Evolutionary conservation across 1,284 basidiomycete genomes (phyloP), one percentile per base, ranked within the genome.

Genomic region (Ceratobasidium sp.): DNA sequence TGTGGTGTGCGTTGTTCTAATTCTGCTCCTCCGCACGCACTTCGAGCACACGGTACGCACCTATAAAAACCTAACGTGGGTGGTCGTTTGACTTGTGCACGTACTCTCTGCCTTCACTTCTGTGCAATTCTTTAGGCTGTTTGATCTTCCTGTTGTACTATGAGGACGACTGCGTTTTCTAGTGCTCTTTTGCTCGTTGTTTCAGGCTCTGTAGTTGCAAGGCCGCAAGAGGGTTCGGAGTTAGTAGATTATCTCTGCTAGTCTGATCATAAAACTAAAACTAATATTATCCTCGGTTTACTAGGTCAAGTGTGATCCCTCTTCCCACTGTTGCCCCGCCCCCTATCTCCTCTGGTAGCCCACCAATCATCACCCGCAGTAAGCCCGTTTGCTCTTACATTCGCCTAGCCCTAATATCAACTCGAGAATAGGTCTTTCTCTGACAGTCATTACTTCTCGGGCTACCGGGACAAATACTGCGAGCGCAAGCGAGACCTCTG

Each of bases 151-250:
- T 41, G 36, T 41, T 5, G 4, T 41, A 48, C 17, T 27, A 72
- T 72, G 69, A 72, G 60, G 57, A 24, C 47, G 14, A 27, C 56
- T 22, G 47, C 45, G 31, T 57, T 60, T 11, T 60, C 67, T 33
- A 60, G 54, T 45, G 47, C 29, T 31, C 56, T 72, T n/a, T 24
- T 72, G 56, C 69, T 72, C 41, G 57, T 51, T 47, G 53, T 44
- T n/a, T 50, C 69, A 17, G 69, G 69, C 27, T 15, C 47, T 48
- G 66, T 41, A 19, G 56, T 29, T 50, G 69, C 56, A 41, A 24
- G 56, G 41, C 69, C 69, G 33, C 69, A 72, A 41, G 45, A 72
- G 8, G 47, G 31, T 19, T 51, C 50, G 4, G 33, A 17, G 64
- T 53, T 8, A 31, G 64, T 41, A 11, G 11, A 41, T 11, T 14